Evolutionary conservation across 208 protist species (phyloP), one percentile per base, ranked within the genome.

Genomic region (Angomonas ambiguus): DNA sequence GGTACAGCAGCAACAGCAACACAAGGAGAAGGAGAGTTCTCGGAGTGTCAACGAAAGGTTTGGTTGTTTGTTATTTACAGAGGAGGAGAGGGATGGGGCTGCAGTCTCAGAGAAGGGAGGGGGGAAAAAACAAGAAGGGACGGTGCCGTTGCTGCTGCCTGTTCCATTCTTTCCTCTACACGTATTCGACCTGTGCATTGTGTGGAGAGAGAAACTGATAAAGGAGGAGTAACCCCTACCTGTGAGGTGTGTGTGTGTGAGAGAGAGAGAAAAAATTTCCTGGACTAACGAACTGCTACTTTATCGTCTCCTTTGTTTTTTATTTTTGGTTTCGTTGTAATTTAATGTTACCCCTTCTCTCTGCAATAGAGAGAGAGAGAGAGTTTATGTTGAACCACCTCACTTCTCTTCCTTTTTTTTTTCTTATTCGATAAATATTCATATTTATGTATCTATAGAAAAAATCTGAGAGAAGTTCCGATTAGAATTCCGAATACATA

Each of bases 381-480:
- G n/a, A n/a, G n/a, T n/a, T n/a, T n/a, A n/a, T n/a, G n/a, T n/a
- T n/a, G n/a, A n/a, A 45, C 38, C 8, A 16, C 16, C 8, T 45
- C 16, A 8, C 51, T 74, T 62, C 22, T 61, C 51, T 49, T 76
- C 13, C n/a, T 33, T 35, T 63, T 61, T 41, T 66, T 27, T 53
- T 73, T 62, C 61, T 22, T 32, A 34, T 34, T 45, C 48, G 27
- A 57, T 41, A n/a, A 30, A 5, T 65, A 58, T 55, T 61, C 64
- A 6, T 34, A 55, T 56, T 69, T 63, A 61, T 45, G 11, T n/a
- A 45, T n/a, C 38, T 45, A 45, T 16, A 45, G n/a, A n/a, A n/a
- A n/a, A n/a, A n/a, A n/a, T n/a, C n/a, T n/a, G n/a, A n/a, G n/a
- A n/a, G n/a, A n/a, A n/a, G n/a, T n/a, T n/a, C n/a, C n/a, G n/a